Evolutionary conservation across 257 asterid species (phyloP).

Genomic region (Solanum ahanhuiri): DNA sequence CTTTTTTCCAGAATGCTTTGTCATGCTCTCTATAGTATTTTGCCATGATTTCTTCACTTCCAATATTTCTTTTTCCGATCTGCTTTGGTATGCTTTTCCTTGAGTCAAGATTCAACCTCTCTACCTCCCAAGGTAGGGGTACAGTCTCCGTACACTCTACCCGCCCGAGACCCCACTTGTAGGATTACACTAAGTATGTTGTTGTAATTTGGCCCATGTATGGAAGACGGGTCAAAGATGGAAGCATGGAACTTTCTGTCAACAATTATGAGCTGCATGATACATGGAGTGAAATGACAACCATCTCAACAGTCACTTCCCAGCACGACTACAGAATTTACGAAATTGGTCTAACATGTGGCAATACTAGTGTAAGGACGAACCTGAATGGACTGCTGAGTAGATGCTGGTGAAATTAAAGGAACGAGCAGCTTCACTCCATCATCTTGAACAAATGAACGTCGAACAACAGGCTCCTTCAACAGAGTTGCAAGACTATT

Average conservation of each 20-base stretch:
- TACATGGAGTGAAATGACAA: not conserved
- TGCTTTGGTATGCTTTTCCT: not conserved
- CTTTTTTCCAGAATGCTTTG: not conserved
- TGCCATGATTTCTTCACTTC: not conserved
- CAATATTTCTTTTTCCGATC: not conserved
- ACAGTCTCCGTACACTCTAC: not conserved
- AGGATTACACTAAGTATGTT: not conserved
- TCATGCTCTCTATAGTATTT: not conserved
- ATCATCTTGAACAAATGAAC: conserved; percentile 78
- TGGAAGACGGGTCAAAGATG: not conserved
- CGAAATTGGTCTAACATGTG: not conserved
- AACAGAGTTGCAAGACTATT: conserved; percentile 72
- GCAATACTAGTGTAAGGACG: not conserved
- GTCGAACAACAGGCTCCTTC: conserved; percentile 73
- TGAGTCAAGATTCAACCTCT: not conserved
- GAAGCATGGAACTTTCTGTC: not conserved
- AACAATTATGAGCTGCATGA: not conserved
- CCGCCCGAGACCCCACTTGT: not conserved
- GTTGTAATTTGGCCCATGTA: not conserved
- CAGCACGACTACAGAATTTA: not conserved
- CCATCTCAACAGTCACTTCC: not conserved
- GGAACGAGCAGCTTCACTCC: conserved; percentile 87
- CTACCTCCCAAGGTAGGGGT: not conserved
- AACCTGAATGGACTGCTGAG: conserved; percentile 93
- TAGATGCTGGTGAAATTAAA: conserved; percentile 80